These are phyloP conservation scores for Backusella westeae DNA, from an alignment of 192 early-diverging fungal genomes.

Conservation along the genomic window DNA sequence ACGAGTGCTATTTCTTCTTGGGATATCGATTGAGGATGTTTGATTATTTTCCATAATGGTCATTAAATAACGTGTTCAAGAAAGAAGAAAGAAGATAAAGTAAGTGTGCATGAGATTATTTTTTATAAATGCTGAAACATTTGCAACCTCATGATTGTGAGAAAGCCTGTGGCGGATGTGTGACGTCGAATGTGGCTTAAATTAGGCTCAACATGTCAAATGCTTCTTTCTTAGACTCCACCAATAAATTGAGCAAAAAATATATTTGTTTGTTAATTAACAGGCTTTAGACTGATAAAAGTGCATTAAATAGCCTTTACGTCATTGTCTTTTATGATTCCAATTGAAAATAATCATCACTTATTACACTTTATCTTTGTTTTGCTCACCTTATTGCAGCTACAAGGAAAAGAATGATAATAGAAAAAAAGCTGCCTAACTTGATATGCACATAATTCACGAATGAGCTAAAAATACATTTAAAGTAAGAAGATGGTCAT, in stretches of 20 bases:
- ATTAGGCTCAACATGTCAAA: not conserved
- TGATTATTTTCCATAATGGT: not conserved
- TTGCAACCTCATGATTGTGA: not conserved
- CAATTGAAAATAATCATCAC: no score
- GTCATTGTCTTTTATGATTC: not conserved
- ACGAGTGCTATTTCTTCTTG: slow-evolving; percentile 1
- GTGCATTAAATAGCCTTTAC: not conserved
- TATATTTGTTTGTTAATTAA: not conserved
- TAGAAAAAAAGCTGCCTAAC: not conserved
- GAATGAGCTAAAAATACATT: not conserved
- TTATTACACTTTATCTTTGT: no score
- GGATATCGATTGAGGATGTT: not conserved
- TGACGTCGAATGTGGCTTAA: not conserved
- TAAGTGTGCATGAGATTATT: not conserved
- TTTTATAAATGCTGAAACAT: not conserved
- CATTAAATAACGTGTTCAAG: not conserved
- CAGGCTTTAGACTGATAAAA: not conserved
- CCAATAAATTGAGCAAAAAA: not conserved
- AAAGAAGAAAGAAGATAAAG: not conserved
- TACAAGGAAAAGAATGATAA: no score
- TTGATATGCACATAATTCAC: not conserved
- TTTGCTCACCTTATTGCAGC: no score
- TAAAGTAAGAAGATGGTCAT: not conserved
- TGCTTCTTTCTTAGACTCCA: not conserved
- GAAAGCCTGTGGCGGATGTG: not conserved